Evolutionary conservation across 768 basidiomycete species (phyloP).

Genomic region (Suillus discolor): DNA sequence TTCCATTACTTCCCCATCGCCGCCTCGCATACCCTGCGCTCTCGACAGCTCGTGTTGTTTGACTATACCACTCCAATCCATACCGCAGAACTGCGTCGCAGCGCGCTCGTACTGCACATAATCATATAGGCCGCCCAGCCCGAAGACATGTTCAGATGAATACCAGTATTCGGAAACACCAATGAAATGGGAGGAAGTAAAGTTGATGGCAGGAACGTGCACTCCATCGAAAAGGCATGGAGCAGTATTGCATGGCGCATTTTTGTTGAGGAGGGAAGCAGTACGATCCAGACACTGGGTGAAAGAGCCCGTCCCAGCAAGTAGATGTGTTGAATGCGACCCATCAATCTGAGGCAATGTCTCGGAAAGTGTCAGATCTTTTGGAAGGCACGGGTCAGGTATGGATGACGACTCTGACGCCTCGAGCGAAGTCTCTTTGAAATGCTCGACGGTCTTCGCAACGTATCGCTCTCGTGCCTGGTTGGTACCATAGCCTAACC

Average conservation of each 20-base stretch:
- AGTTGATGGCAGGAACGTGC: conserved; percentile 92
- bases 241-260: conserved; percentile 75
- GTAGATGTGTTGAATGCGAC: conserved; percentile 54
- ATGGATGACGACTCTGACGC: conserved; percentile 42
- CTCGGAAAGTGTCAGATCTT: conserved; percentile 65
- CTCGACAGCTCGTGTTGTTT: conserved; percentile 59
- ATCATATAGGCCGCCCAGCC: conserved; percentile 92
- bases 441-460: conserved; percentile 56
- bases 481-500: conserved; percentile 98
- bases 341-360: conserved; percentile 46
- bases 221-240: conserved; percentile 96
- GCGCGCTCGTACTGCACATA: conserved; percentile 96
- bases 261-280: conserved; percentile 81
- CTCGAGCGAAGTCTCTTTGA: conserved; percentile 19
- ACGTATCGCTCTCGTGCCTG: conserved; percentile 95
- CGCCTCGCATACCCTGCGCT: conserved; percentile 50
- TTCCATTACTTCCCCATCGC: conserved; percentile 66
- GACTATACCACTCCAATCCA: conserved; percentile 79
- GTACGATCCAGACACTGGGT: conserved; percentile 76
- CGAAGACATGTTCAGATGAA: conserved; percentile 96
- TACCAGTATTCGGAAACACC: conserved; percentile 99
- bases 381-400: conserved; percentile 90
- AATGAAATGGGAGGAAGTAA: conserved; percentile 90
- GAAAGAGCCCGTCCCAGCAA: conserved; percentile 91
- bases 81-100: conserved; percentile 81